Base-by-base conservation (phyloP, 2,329 filamentous ascomycete species). In the Cladophialophora chaetospira region DNA sequence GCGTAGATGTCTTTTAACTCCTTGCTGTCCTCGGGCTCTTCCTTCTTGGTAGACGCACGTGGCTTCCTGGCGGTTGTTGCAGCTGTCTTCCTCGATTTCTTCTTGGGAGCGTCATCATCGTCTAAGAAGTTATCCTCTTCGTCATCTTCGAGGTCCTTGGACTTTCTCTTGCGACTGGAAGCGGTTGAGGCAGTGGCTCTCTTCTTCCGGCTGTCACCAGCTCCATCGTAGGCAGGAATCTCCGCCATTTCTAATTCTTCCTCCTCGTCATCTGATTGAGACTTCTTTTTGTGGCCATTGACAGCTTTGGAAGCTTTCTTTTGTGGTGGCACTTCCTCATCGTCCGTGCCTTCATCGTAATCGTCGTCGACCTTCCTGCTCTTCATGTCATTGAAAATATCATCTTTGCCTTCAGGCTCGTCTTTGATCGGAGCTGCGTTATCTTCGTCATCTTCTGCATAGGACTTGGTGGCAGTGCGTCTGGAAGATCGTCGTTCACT, bases 1-100 rank as follows among this genome's bases (percentile, higher is more conserved):
- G 96, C 87, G 28, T 97, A 82, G 43, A 99, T 97, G 46, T 87
- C 85, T 71, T 96, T 86, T 17, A 96, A 85, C 19, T 83, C 81
- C 13, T 87, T 80, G 67, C 85, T 86, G 67, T 95, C 91, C 2
- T 82, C 73, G 5, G 79, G 78, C 2, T 84, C 82, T 2, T 82
- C 79, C 70, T 91, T 89, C 71, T 89, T 88, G 9, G 81, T 75
- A 2, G 82, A 76, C 2, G 83, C 80, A 62, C 82, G 82, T 17
- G 82, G 75, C 62, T 73, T 78, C 66, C 72, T 78, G 38, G 66
- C 62, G 33, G 70, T 69, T 51, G 67, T 67, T n/a, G 67, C 62
- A 4, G 68, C 29, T 25, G 66, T 71, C 66, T 75, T 79, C 25
- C 67, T 54, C 26, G 65, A 57, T 26, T 68, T 55, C 26, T 80